phyloP scores from a whole-genome alignment of 208 protist species.

The Crithidia bombi region DNA sequence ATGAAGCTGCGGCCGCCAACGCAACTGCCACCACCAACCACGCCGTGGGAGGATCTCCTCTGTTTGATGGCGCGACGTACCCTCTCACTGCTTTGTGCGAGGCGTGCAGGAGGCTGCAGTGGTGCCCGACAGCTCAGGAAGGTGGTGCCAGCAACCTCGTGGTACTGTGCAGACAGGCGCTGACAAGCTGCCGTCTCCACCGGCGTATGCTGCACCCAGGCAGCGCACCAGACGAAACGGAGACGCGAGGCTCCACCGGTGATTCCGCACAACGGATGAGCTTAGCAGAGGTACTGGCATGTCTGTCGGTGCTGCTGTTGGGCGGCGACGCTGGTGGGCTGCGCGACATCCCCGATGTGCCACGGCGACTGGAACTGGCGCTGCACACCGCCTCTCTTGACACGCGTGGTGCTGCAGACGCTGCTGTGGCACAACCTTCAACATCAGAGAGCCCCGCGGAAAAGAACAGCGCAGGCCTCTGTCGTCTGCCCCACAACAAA shows the following conservation, averaged over 20 bases:
- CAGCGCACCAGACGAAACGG: not conserved
- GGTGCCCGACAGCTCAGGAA: constrained; percentile 4
- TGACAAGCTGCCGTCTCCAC: constrained; percentile 15
- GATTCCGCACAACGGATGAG: not conserved
- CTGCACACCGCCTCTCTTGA: constrained; percentile 7
- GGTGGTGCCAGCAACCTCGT: not conserved
- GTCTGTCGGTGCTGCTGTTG: constrained; percentile 26
- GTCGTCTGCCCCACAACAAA: constrained; percentile 28
- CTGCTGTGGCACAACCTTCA: not conserved
- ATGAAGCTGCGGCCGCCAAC: not conserved
- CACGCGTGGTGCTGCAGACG: no score
- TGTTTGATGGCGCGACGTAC: not conserved
- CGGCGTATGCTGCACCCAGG: constrained; percentile 17
- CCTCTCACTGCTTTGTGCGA: constrained; percentile 15
- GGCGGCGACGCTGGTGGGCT: constrained; percentile 6
- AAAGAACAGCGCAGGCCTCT: not conserved
- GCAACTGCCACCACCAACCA: not conserved
- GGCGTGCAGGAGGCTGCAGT: constrained; percentile 26
- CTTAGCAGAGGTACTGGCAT: constrained; percentile 25
- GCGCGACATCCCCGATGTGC: constrained; percentile 30
- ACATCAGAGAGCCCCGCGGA: not conserved
- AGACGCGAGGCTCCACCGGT: not conserved
- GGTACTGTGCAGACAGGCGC: constrained; percentile 18
- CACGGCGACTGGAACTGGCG: constrained; percentile 29
- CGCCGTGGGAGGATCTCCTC: not conserved